Evolutionary conservation across 1,284 basidiomycete genomes (phyloP).

Genomic region (Cutaneotrichosporon dermatis): DNA sequence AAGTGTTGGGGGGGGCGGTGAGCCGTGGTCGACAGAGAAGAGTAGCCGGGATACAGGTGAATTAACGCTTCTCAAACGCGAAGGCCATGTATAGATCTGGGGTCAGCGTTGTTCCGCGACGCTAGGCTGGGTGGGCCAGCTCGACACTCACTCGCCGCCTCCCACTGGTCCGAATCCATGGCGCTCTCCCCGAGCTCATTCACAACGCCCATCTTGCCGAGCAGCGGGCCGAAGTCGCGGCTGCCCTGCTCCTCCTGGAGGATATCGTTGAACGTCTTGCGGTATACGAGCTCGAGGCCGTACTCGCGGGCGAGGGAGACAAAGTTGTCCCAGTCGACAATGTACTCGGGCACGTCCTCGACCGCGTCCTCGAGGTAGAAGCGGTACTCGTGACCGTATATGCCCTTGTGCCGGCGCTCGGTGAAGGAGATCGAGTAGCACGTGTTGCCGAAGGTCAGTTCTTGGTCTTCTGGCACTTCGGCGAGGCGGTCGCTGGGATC

Average conservation of each 20-base stretch:
- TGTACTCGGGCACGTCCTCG: conserved; percentile 92
- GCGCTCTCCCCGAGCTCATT: conserved; percentile 75
- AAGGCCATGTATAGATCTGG: conserved; percentile 79
- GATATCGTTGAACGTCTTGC: conserved; percentile 82
- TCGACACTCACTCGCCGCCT: conserved; percentile 77
- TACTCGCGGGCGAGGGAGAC: conserved; percentile 77
- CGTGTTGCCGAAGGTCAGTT: conserved; percentile 80
- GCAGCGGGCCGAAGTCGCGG: conserved; percentile 68
- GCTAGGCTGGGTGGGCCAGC: too few relatives aligned
- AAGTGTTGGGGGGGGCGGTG: not conserved
- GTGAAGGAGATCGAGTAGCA: conserved; percentile 88
- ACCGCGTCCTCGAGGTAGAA: conserved; percentile 95
- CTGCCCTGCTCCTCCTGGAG: conserved; percentile 71
- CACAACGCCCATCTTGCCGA: conserved; percentile 83
- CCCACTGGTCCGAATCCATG: conserved; percentile 92
- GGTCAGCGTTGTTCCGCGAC: conserved; percentile 1
- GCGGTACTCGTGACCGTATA: conserved; percentile 86
- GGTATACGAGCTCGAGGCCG: conserved; percentile 69
- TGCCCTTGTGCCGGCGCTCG: conserved; percentile 57
- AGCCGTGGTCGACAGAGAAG: too few relatives aligned
- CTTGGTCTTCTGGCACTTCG: conserved; percentile 59
- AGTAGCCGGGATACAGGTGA: too few relatives aligned
- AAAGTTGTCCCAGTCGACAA: conserved; percentile 92
- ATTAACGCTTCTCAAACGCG: conserved; percentile 62
- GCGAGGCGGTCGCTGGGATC: conserved; percentile 60